Conservation (phyloP, 2,329 filamentous ascomycete species). For the Alternaria rosae region DNA sequence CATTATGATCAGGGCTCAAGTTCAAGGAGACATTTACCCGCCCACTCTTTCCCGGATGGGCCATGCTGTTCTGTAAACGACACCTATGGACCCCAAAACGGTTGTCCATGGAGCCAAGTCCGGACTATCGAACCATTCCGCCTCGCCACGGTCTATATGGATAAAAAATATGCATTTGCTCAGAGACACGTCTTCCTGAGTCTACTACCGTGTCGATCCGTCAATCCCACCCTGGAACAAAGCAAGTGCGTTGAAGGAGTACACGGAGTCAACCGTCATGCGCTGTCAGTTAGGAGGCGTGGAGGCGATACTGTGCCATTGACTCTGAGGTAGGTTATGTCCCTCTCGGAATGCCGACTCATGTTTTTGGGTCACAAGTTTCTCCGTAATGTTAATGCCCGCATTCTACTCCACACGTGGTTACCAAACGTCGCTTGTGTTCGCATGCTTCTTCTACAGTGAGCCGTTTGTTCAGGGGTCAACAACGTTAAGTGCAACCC, state of each 20-base stretch:
- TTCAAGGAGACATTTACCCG: conserved; percentile 1
- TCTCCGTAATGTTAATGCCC: background rate
- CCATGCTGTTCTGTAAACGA: background rate
- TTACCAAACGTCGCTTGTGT: background rate
- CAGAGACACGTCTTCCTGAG: background rate
- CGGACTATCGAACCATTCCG: background rate
- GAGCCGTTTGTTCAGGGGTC: background rate
- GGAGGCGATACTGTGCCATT: background rate
- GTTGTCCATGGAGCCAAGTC: background rate
- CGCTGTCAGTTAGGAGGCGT: background rate
- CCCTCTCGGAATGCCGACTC: background rate
- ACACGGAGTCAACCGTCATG: background rate
- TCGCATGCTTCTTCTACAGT: background rate
- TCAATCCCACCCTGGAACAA: background rate
- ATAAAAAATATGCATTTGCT: background rate
- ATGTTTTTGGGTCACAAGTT: background rate
- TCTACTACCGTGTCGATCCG: background rate
- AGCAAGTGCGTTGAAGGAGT: background rate
- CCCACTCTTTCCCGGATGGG: background rate
- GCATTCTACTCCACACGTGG: background rate
- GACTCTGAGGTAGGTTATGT: background rate
- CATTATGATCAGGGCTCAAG: conserved; percentile 8
- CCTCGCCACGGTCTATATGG: background rate
- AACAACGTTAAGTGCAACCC: background rate
- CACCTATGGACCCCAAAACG: background rate